Base-by-base conservation (phyloP, 2,329 filamentous ascomycete species). In the Talaromyces sp. region DNA sequence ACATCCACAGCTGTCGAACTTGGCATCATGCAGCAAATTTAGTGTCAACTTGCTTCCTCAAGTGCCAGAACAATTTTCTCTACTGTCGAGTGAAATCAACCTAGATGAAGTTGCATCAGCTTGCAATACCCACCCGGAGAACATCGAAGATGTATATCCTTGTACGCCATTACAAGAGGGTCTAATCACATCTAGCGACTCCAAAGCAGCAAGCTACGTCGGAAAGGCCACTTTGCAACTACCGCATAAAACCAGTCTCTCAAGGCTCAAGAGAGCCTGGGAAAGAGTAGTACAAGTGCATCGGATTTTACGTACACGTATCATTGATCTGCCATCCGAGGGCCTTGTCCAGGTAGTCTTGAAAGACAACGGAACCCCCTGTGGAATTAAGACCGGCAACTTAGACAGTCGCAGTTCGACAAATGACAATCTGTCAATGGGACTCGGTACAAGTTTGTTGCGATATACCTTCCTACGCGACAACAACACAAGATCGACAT, bases 181-280 rank as follows among this genome's bases (percentile, higher is more conserved):
- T 2, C 72, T 83, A 1, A 72, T 83, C 35, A 79, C 81, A 0
- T 77, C 83, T 58, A 81, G 79, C 0, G 73, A 78, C 25, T 80
- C 79, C 66, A 76, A 79, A 11, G 69, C 72, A 6, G 77, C 77
- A 27, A 75, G 78, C 2, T 83, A 84, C 60, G 74, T 81, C 80
- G 11, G 41, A 15, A 41, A 19, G 2, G 43, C 45, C 22, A 70
- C 77, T 15, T 31, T 80, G 5, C 70, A 72, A 15, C 71, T 45
- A 45, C 41, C 41, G n/a, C 41, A 45, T 19, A 45, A 22, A 8
- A 45, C 22, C 41, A 45, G 41, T n/a, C 41, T 45, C 41, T 19
- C 41, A 45, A 45, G 73, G 7, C 80, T 81, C 73, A 79, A 77
- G 62, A 17, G 8, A 39, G 63, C 63, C 1, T 65, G 63, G 63